Base-by-base conservation (phyloP, 2,329 filamentous ascomycete genomes). In the Cordyceps cateniannulata region DNA sequence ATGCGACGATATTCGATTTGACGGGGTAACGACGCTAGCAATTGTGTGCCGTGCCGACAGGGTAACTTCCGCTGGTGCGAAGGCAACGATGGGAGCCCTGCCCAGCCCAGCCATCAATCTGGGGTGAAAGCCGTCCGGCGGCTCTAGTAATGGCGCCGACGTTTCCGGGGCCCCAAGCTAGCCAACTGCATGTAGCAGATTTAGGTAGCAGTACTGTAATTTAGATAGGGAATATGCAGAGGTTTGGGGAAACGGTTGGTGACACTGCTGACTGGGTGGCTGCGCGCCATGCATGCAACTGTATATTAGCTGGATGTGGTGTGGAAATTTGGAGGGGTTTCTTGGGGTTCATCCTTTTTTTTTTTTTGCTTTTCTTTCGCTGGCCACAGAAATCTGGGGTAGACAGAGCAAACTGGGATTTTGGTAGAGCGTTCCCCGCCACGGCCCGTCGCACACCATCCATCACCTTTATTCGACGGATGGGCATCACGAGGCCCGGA, bases 31-130 rank as follows among this genome's bases (percentile, higher is more conserved):
- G 32, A 58, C 45, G 45, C 55, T 58, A 50, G 35, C 45, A 12
- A 25, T 16, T 20, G 27, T 35, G 24, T 50, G 48, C 48, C 25
- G 25, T 16, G 16, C 25, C 4, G 24, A 47, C 42, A 60, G 48
- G 58, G 58, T 60, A 42, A 27, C 58, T 60, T 60, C 58, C 58
- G 58, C 50, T 60, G 58, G 49, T 60, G 58, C 58, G 58, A 60
- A 53, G 47, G 49, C 49, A 60, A 53, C 57, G 29, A 45, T 40
- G 32, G 14, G 5, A 14, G 2, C 10, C 25, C 16, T 24, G n/a
- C n/a, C 24, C 22, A 20, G 35, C 25, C 22, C 5, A 18, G 8
- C 6, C 18, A 38, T n/a, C n/a, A n/a, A n/a, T 18, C 18, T 50
- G 48, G 22, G 16, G 8, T 3, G 18, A n/a, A 16, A 29, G 16